Evolutionary conservation across 2,329 filamentous ascomycete species (phyloP).

Genomic region (Cladophialophora immunda): DNA sequence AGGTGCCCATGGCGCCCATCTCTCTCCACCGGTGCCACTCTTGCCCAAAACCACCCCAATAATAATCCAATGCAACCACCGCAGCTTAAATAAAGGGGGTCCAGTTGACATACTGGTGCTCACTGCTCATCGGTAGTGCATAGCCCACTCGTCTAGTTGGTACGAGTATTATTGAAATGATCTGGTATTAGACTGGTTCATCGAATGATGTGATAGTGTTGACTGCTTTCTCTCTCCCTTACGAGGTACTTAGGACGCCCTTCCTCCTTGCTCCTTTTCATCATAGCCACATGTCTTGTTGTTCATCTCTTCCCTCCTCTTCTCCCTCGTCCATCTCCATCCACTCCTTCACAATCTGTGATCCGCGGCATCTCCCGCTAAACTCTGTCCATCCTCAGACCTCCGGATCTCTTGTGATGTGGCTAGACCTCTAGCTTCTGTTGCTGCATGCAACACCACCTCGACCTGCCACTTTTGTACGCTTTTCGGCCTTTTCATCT

Average conservation of each 20-base stretch:
- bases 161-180: background rate
- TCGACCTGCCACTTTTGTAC: slow-evolving; percentile 6
- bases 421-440: slow-evolving; percentile 11
- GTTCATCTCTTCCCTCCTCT: background rate
- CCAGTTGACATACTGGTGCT: background rate
- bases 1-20: background rate
- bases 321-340: background rate
- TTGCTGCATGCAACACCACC: slow-evolving; percentile 4
- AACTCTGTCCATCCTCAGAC: slow-evolving; percentile 7
- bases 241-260: background rate
- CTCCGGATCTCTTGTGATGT: slow-evolving; percentile 13
- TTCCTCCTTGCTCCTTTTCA: background rate
- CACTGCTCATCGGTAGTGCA: background rate
- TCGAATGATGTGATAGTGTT: background rate
- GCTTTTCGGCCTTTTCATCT: slow-evolving; percentile 26
- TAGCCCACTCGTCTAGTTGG: background rate
- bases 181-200: background rate
- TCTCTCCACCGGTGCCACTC: slow-evolving; percentile 1
- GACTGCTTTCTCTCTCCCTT: background rate
- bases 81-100: background rate
- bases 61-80: background rate
- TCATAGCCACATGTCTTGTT: background rate
- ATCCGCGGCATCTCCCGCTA: slow-evolving; percentile 14
- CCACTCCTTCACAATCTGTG: background rate
- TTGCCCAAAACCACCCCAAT: background rate